These are phyloP conservation scores for Patellifolia procumbens DNA, from an alignment of 179 eudicot genomes.

Conservation along the genomic window DNA sequence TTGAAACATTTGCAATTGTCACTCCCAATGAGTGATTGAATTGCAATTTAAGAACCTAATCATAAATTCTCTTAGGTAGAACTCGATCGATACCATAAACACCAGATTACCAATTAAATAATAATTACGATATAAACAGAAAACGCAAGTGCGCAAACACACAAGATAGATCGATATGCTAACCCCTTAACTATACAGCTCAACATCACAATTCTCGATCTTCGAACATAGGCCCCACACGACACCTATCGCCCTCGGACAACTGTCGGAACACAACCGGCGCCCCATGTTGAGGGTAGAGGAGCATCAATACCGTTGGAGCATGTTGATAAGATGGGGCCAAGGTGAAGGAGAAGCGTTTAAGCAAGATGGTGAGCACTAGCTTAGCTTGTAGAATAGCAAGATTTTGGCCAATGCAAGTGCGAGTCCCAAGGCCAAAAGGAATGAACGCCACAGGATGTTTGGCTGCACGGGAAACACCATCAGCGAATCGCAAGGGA, in stretches of 20 bases:
- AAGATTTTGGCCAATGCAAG: slow-evolving; percentile 79
- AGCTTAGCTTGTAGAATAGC: slow-evolving; percentile 76
- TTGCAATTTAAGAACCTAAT: not conserved
- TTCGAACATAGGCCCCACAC: not conserved
- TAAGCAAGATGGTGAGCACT: slow-evolving; percentile 58
- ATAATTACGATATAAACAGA: slow-evolving; percentile 31
- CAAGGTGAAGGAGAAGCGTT: slow-evolving; percentile 65
- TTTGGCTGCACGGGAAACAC: slow-evolving; percentile 69
- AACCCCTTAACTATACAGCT: not conserved
- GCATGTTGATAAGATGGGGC: slow-evolving; percentile 76
- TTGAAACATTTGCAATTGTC: not conserved
- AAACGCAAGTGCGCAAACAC: not conserved
- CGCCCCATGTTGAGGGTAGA: slow-evolving; percentile 83
- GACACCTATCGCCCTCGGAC: not conserved
- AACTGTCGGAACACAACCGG: slow-evolving; percentile 52
- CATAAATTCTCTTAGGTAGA: slow-evolving; percentile 1
- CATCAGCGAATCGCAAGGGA: slow-evolving; percentile 62
- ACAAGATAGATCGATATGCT: not conserved
- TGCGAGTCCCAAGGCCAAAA: slow-evolving; percentile 73
- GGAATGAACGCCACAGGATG: slow-evolving; percentile 84
- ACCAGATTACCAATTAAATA: slow-evolving; percentile 8
- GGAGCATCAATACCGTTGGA: slow-evolving; percentile 80
- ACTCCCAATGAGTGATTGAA: not conserved
- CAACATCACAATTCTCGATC: slow-evolving; percentile 16
- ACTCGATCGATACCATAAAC: not conserved